phyloP scores from a whole-genome alignment of 139 green algal species.

The Chlorella sp. region DNA sequence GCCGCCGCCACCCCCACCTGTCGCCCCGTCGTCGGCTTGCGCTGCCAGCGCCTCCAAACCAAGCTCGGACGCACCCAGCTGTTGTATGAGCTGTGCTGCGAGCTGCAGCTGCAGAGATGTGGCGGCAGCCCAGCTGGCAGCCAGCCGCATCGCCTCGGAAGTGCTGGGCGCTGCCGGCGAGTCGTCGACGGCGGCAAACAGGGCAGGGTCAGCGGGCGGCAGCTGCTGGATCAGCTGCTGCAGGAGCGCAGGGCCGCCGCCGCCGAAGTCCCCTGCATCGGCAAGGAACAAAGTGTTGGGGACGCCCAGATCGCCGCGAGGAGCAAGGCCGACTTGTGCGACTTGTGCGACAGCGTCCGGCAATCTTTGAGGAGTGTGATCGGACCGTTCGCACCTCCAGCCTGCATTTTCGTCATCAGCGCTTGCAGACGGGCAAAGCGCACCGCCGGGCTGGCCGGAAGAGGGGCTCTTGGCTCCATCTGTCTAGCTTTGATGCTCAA shows the following conservation, averaged over 20 bases:
- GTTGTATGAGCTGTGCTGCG: background rate
- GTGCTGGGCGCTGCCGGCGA: background rate
- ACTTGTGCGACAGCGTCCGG: no score
- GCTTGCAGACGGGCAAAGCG: background rate
- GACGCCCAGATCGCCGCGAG: no score
- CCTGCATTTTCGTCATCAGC: background rate
- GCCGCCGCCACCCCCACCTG: background rate
- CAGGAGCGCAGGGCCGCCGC: background rate
- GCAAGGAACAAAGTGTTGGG: background rate
- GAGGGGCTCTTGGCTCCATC: background rate
- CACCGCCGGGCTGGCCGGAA: background rate
- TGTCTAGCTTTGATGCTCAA: no score
- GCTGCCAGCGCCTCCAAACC: background rate
- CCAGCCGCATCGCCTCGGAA: background rate
- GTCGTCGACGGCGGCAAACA: conserved; percentile 18
- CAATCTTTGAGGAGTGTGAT: no score
- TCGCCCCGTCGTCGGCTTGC: background rate
- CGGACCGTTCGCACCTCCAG: background rate
- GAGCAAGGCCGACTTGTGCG: no score
- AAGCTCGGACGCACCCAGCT: background rate
- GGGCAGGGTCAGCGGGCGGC: background rate
- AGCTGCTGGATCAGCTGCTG: background rate
- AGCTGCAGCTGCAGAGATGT: background rate
- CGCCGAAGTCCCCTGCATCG: background rate
- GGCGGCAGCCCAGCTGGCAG: background rate